phyloP scores from a whole-genome alignment of 768 basidiomycete species.

The Pulveroboletus frians region DNA sequence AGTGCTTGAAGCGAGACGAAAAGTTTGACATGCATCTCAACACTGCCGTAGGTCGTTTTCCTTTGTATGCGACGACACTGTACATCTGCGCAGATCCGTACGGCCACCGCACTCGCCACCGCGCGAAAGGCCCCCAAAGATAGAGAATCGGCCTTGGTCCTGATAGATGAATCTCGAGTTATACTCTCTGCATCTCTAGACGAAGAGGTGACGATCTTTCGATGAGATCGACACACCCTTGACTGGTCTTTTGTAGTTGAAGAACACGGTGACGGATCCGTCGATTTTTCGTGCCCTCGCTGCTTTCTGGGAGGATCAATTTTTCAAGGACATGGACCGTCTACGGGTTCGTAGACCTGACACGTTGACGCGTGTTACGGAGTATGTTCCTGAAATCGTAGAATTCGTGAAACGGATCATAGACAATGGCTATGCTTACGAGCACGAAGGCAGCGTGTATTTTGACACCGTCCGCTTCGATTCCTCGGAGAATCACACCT shows the following conservation, averaged over 20 bases:
- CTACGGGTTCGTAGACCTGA: constrained; percentile 85
- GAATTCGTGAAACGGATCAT: constrained; percentile 82
- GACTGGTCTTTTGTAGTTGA: constrained; percentile 45
- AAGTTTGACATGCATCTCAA: constrained; percentile 89
- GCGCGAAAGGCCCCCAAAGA: constrained; percentile 45
- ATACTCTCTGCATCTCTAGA: constrained; percentile 71
- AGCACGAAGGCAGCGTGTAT: constrained; percentile 78
- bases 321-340: constrained; percentile 90
- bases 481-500: constrained; percentile 67
- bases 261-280: constrained; percentile 79
- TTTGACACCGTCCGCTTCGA: constrained; percentile 87
- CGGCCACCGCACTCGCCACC: constrained; percentile 46
- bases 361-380: constrained; percentile 89
- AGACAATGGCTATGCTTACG: constrained; percentile 74
- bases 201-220: constrained; percentile 49
- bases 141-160: constrained; percentile 42
- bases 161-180: constrained; percentile 75
- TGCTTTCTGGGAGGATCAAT: constrained; percentile 83
- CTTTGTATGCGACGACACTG: constrained; percentile 6
- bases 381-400: constrained; percentile 95
- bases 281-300: constrained; percentile 78
- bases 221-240: background rate
- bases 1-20: constrained; percentile 74
- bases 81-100: constrained; percentile 38
- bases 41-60: constrained; percentile 55